A percentile compares a stretch with the other conserved stretches of the same genome.
Evolutionary conservation across 495 filamentous ascomycete genomes (phyloP).

Genomic region (Pyrenula massariospora): DNA sequence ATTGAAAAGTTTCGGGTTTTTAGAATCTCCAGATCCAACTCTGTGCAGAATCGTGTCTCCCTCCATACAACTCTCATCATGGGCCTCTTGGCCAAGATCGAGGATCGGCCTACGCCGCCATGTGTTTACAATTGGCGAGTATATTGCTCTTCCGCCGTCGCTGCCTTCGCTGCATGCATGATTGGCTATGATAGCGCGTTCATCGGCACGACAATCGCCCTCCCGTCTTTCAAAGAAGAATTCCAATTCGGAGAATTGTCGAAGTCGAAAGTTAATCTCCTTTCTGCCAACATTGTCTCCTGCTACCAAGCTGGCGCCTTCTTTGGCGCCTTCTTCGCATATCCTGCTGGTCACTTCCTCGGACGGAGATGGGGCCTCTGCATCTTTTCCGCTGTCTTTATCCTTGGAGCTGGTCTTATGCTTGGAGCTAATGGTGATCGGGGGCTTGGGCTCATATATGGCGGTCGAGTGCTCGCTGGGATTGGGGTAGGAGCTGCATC

Average conservation of each 20-base stretch:
- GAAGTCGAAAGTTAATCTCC: constrained; percentile 24
- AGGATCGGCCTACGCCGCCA: constrained; percentile 53
- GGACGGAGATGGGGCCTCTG: constrained; percentile 45
- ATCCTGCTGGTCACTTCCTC: constrained; percentile 40
- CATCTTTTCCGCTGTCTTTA: constrained; percentile 43
- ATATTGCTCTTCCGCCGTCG: constrained; percentile 47
- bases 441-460: constrained; percentile 53
- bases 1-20: too few species aligned
- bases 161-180: constrained; percentile 59
- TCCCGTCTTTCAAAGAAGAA: constrained; percentile 46
- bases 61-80: constrained; percentile 35
- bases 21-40: too few species aligned
- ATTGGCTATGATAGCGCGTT: constrained; percentile 64
- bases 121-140: constrained; percentile 69
- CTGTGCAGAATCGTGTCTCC: too few species aligned
- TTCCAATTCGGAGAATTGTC: constrained; percentile 39
- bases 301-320: constrained; percentile 59
- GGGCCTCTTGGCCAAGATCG: constrained; percentile 46
- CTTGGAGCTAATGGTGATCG: constrained; percentile 42
- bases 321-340: constrained; percentile 54
- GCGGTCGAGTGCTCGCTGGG: constrained; percentile 59
- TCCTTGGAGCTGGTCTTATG: constrained; percentile 53
- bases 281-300: constrained; percentile 57
- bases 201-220: constrained; percentile 56
- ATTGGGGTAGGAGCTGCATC: constrained; percentile 67